Evolutionary conservation across 1,284 basidiomycete genomes (phyloP), one percentile per base, ranked within the genome.

Genomic region (Tetrapyrgos nigripes): DNA sequence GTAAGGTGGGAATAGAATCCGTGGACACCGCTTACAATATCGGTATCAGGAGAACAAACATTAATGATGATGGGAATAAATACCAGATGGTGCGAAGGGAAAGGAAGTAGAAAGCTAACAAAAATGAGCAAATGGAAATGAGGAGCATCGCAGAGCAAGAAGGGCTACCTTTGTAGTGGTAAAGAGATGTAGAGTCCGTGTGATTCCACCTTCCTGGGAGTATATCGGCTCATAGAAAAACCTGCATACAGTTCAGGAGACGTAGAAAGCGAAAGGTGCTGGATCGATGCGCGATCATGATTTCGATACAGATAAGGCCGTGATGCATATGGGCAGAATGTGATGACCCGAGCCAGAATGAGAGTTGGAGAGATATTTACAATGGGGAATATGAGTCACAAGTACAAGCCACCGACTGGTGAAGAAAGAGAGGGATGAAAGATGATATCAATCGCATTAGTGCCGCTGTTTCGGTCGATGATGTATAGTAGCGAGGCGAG

Each of bases 361-460:
- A 64, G 65, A 59, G 61, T 50, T 57, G 65, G 58, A 59, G 64
- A n/a, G 64, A 69, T 73, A 73, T 73, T 75, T 70, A 73, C 72
- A 73, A 66, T 60, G 50, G 62, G 57, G 57, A 49, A 57, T 44
- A 29, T n/a, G 33, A 57, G 62, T 58, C 55, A 66, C 66, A 69
- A 71, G 67, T 75, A 75, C 72, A 76, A 48, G 37, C 64, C 57
- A 57, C 58, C 59, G 37, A 52, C 43, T 47, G 45, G 54, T 35
- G 48, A 52, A 43, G n/a, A 49, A 46, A 60, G 49, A 59, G 45
- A 54, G 51, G 21, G 17, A 47, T 44, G 33, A 58, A 46, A 50
- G 48, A 60, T 59, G 37, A 40, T 48, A 57, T 55, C 49, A 50
- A 57, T 62, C 53, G 58, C 56, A 61, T 60, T 64, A 62, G 45